Evolutionary conservation across 495 filamentous ascomycete species (phyloP), one percentile per base, ranked within the genome.

Genomic region (Chaetomium fimeti): DNA sequence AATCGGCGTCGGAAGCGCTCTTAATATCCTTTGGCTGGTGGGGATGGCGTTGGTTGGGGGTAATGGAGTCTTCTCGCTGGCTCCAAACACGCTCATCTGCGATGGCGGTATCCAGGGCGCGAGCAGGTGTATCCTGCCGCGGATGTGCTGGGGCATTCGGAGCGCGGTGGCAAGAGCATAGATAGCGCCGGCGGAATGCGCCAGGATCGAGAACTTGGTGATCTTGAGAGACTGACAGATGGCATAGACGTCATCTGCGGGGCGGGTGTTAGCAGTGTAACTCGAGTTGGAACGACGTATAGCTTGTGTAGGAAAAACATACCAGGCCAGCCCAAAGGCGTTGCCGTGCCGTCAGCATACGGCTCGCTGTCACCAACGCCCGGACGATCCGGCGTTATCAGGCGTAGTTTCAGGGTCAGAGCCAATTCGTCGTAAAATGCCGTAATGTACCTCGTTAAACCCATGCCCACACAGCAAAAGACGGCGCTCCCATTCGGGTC

Each of bases 351-450:
- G 71, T 95, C 90, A 27, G 83, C 77, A 75, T 96, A 89, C 51
- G 91, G 78, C 63, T 93, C 91, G 69, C 93, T 97, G 69, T 92
- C 93, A 36, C 94, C 94, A 16, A 98, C 92, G 27, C 94, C 94
- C 58, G 94, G 94, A 28, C 94, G 86, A 77, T 99, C 94, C 24
- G 93, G 86, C 0, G 95, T 99, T 55, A 99, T 93, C 40, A 99
- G 82, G 38, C 94, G 85, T 57, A 99, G 79, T 67, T 91, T 93
- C 48, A 99, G 82, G 1, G 92, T 92, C 66, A 90, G 79, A 18
- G 95, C 94, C 63, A 99, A 81, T 72, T 99, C 93, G 74, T 99
- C 94, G 70, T 99, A 99, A 69, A 99, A 99, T 6, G 92, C 92
- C 66, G 90, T 97, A 59, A 99, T 87, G 73, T 96, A 98, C 73